phyloP scores from a whole-genome alignment of 495 filamentous ascomycete species.

The Xylona heveae region DNA sequence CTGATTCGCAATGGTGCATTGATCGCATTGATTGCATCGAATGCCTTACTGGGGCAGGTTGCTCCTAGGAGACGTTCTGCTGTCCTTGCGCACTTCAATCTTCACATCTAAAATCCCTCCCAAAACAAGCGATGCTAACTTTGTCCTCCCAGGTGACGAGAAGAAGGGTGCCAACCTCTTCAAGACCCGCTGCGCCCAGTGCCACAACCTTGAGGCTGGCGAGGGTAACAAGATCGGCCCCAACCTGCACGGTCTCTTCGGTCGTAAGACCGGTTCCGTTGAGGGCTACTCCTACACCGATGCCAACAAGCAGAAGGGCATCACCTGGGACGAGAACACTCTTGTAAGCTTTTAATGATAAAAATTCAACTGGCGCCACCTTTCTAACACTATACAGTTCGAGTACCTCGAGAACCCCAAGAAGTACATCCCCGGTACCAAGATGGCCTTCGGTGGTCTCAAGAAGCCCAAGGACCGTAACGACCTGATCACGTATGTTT shows the following conservation, averaged over 20 bases:
- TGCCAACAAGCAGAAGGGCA: constrained; percentile 93
- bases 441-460: constrained; percentile 99
- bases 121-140: constrained; percentile 16
- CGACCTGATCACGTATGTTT: constrained; percentile 88
- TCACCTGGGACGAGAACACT: constrained; percentile 71
- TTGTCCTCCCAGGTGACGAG: constrained; percentile 44
- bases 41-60: too few species aligned
- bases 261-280: constrained; percentile 77
- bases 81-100: too few species aligned
- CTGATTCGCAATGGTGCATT: too few species aligned
- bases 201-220: constrained; percentile 74
- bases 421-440: constrained; percentile 96
- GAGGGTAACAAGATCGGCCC: constrained; percentile 97
- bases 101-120: too few species aligned
- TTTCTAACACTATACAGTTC: constrained; percentile 27
- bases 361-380: background rate
- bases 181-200: constrained; percentile 97
- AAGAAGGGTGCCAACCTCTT: constrained; percentile 98
- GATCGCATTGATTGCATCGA: too few species aligned
- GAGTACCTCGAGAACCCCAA: constrained; percentile 83
- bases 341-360: constrained; percentile 36
- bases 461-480: constrained; percentile 99
- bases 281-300: constrained; percentile 93
- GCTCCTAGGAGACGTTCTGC: too few species aligned
- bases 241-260: constrained; percentile 91